Conservation (phyloP, 225 moss, liverwort and hornwort species). For the Polytrichum formosum region DNA sequence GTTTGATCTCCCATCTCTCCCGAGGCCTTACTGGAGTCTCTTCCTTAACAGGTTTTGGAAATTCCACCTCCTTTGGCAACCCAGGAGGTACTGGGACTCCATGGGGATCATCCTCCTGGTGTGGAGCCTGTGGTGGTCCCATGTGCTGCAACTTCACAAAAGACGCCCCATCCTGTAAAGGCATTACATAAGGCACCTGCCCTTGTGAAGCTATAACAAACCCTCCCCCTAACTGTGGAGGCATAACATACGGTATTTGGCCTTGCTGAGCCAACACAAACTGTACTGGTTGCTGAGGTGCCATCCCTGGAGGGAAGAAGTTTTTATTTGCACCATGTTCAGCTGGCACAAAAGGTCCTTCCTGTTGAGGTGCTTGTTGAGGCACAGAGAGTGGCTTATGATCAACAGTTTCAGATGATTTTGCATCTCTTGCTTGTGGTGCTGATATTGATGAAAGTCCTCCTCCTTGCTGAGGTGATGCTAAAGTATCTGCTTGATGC, state of each 20-base stretch:
- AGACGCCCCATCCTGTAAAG: slow-evolving; percentile 25
- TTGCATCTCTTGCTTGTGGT: slow-evolving; percentile 10
- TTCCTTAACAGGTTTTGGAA: slow-evolving; percentile 20
- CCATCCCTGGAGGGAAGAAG: slow-evolving; percentile 14
- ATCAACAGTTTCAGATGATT: slow-evolving; percentile 17
- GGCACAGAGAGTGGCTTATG: slow-evolving; percentile 15
- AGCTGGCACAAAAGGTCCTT: slow-evolving; percentile 12
- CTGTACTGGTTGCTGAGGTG: slow-evolving; percentile 20
- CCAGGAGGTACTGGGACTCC: slow-evolving; percentile 19
- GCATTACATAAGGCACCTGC: slow-evolving; percentile 23
- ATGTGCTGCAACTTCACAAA: slow-evolving; percentile 21
- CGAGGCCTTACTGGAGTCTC: slow-evolving; percentile 27
- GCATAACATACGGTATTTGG: slow-evolving; percentile 39
- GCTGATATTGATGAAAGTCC: slow-evolving; percentile 10
- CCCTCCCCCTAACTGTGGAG: slow-evolving; percentile 35
- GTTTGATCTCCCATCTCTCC: slow-evolving; percentile 50
- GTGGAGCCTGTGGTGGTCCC: slow-evolving; percentile 17
- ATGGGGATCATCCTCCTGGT: slow-evolving; percentile 14
- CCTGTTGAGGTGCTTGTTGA: slow-evolving; percentile 13
- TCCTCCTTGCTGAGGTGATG: slow-evolving; percentile 15
- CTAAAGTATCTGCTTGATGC: slow-evolving; percentile 20
- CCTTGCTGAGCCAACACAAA: slow-evolving; percentile 25
- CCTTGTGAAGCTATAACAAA: slow-evolving; percentile 31
- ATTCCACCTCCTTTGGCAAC: slow-evolving; percentile 40
- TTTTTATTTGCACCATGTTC: slow-evolving; percentile 23